Evolutionary conservation across 225 moss, liverwort and hornwort genomes (phyloP), one percentile per base, ranked within the genome.

Genomic region (Straminergon stramineum): DNA sequence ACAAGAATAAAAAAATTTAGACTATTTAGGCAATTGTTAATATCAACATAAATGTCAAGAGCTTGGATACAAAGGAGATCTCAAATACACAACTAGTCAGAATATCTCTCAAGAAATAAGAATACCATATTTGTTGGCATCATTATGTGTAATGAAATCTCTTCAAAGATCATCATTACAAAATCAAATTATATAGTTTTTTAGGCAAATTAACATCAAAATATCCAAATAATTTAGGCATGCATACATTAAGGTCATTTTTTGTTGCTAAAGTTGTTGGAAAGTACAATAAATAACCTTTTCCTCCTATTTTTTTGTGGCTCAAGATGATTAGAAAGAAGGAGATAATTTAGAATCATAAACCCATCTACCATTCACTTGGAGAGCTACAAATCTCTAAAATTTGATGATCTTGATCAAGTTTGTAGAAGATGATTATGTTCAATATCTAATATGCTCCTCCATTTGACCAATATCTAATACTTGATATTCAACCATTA

Each of bases 171-270:
- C 27, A 41, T 15, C 5, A 6, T 74, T 45, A 10, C 1, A 17
- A 45, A 45, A 30, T 28, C 10, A 10, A 74, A 17, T 45, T 28
- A 3, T 28, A 70, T 28, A 70, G 3, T 28, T 17, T 17, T 17
- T 45, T 17, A 45, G 10, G 4, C 17, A 74, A 45, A 45, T 0
- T 1, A 30, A 30, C 0, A 0, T 17, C 3, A 74, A 0, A 17
- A 45, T 41, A 10, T 45, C 10, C 10, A 45, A 11, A 17, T 11
- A 30, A 17, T 48, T 75, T 30, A 17, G 6, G 2, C 6, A 17
- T 74, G 10, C 4, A 45, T 17, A 30, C 30, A 45, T 17, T 10
- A 28, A 48, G 30, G 27, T 15, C 9, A 45, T 5, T 28, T 45
- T 41, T 28, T 17, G 4, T 23, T 23, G 48, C 22, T 58, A 21